These are phyloP conservation scores for Silene vulgaris DNA, from an alignment of 179 eudicot genomes.

Conservation along the genomic window DNA sequence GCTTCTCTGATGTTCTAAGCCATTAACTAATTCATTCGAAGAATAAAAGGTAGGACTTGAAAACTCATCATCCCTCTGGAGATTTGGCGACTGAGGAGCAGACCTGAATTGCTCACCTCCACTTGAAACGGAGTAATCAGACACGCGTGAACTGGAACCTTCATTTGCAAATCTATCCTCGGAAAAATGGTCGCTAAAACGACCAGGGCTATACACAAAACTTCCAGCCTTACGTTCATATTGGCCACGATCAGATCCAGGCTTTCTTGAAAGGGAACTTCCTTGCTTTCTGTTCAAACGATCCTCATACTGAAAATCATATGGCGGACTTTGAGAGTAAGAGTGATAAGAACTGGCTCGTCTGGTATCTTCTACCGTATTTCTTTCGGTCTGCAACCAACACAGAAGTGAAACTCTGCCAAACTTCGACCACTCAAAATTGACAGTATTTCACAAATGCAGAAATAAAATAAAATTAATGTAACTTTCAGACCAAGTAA, in stretches of 20 bases:
- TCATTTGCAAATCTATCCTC: conserved; percentile 67
- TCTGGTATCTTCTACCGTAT: conserved; percentile 59
- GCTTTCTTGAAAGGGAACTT: conserved; percentile 60
- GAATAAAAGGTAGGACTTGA: conserved; percentile 49
- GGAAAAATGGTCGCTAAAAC: conserved; percentile 46
- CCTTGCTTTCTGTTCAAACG: conserved; percentile 64
- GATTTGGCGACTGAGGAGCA: conserved; percentile 53
- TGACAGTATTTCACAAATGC: neutral
- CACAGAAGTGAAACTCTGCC: conserved; percentile 14
- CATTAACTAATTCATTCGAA: conserved; percentile 36
- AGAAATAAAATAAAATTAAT: neutral
- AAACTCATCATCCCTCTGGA: conserved; percentile 45
- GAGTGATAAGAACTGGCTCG: conserved; percentile 95
- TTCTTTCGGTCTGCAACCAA: conserved; percentile 41
- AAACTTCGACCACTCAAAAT: neutral
- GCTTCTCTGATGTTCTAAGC: conserved; percentile 28
- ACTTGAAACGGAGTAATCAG: conserved; percentile 66
- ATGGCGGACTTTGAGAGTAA: conserved; percentile 91
- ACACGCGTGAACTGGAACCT: conserved; percentile 57
- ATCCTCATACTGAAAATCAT: conserved; percentile 88
- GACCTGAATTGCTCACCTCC: conserved; percentile 67
- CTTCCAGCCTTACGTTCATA: conserved; percentile 57
- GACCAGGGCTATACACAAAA: conserved; percentile 67
- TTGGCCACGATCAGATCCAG: conserved; percentile 69
- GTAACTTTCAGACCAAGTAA: neutral